A percentile compares a stretch with the other conserved stretches of the same genome.
phyloP scores from a whole-genome alignment of 2,329 filamentous ascomycete genomes.

The Aspergillus proliferans region DNA sequence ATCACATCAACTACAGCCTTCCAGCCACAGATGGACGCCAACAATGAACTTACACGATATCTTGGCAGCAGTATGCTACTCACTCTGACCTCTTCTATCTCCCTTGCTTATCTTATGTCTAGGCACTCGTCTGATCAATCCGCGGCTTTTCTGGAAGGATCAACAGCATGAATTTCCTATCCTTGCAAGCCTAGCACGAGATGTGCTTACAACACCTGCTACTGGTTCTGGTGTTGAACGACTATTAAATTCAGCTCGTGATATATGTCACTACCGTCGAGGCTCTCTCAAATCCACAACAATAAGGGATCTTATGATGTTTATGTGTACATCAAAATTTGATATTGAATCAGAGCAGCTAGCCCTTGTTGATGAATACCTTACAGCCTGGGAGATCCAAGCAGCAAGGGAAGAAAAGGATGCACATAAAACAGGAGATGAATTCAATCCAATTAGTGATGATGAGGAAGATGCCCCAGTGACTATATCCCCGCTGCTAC shows the following conservation, averaged over 20 bases:
- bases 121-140: too few species aligned
- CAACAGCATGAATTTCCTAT: too few species aligned
- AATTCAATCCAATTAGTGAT: background rate
- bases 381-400: background rate
- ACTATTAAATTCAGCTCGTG: background rate
- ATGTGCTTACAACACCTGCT: background rate
- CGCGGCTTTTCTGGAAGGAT: too few species aligned
- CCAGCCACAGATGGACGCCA: background rate
- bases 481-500: background rate
- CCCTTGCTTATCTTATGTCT: too few species aligned
- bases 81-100: too few species aligned
- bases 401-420: background rate
- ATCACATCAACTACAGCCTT: background rate
- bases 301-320: too few species aligned
- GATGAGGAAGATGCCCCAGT: too few species aligned
- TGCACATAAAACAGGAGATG: background rate
- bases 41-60: conserved; percentile 7
- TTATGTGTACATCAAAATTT: background rate
- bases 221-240: background rate
- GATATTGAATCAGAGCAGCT: background rate
- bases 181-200: too few species aligned
- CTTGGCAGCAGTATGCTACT: too few species aligned
- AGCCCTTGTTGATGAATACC: background rate
- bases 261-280: background rate
- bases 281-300: too few species aligned